Conservation (phyloP, 2,329 filamentous ascomycete genomes). For the Tolypocladium paradoxum region DNA sequence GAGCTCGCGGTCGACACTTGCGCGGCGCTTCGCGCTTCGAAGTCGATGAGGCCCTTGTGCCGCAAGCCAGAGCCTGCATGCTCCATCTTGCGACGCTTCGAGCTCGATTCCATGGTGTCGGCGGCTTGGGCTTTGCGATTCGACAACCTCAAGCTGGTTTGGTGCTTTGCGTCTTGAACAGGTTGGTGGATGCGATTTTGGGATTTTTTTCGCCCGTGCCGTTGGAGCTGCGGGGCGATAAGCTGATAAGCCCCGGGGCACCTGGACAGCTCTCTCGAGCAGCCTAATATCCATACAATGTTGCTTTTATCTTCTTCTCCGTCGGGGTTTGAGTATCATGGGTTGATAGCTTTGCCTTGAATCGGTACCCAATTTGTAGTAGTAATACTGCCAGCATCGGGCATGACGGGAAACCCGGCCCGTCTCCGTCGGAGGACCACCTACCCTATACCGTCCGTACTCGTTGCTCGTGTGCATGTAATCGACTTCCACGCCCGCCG, state of each 20-base stretch:
- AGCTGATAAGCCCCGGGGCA: conserved; percentile 10
- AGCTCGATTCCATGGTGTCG: conserved; percentile 31
- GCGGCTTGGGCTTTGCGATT: conserved; percentile 2
- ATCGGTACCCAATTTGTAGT: not conserved
- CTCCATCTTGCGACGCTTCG: conserved; percentile 38
- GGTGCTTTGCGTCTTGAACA: not conserved
- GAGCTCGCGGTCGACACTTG: conserved; percentile 37
- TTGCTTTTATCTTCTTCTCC: not conserved
- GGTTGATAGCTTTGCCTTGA: too few species aligned
- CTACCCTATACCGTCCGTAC: not conserved
- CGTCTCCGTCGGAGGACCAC: too few species aligned
- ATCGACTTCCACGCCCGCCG: not conserved
- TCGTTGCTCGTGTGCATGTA: not conserved
- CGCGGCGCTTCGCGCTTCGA: conserved; percentile 28
- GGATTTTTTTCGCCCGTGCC: not conserved
- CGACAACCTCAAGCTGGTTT: conserved; percentile 1
- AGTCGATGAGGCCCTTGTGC: conserved; percentile 26
- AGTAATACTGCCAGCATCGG: not conserved
- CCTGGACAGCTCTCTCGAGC: not conserved
- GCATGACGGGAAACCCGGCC: not conserved
- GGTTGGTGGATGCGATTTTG: not conserved
- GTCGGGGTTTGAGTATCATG: too few species aligned
- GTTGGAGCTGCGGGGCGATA: conserved; percentile 13
- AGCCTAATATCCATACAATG: not conserved
- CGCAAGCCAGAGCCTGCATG: conserved; percentile 24